Evolutionary conservation across 805 yeast species (phyloP).

Genomic region (Monosporozyma yasuniensis): DNA sequence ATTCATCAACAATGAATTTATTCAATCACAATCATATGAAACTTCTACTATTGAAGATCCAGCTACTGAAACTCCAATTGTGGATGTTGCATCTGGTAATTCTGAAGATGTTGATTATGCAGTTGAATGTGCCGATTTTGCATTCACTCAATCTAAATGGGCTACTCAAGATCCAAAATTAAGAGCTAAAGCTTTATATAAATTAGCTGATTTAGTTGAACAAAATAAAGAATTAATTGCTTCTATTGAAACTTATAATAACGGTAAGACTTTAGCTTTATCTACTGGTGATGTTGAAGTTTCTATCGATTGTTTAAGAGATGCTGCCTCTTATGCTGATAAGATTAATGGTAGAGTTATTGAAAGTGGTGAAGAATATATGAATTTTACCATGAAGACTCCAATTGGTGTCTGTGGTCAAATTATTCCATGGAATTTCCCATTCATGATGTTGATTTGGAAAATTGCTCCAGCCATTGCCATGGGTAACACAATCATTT

Average conservation of each 20-base stretch:
- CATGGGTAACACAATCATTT: slow-evolving; percentile 63
- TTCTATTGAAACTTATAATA: slow-evolving; percentile 62
- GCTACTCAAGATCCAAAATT: slow-evolving; percentile 46
- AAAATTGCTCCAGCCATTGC: slow-evolving; percentile 72
- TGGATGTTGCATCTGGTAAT: slow-evolving; percentile 49
- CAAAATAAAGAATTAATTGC: slow-evolving; percentile 54
- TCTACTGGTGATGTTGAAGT: slow-evolving; percentile 63
- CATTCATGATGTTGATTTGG: slow-evolving; percentile 72
- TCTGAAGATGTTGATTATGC: slow-evolving; percentile 62
- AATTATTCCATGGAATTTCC: slow-evolving; percentile 82
- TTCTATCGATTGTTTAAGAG: slow-evolving; percentile 55
- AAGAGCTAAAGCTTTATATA: slow-evolving; percentile 45
- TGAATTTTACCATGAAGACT: slow-evolving; percentile 59
- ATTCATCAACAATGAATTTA: slow-evolving; percentile 80
- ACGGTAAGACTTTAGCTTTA: slow-evolving; percentile 63
- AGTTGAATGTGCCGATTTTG: slow-evolving; percentile 56
- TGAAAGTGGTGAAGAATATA: slow-evolving; percentile 54
- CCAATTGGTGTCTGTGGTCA: slow-evolving; percentile 80
- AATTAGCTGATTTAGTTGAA: slow-evolving; percentile 63
- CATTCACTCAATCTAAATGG: slow-evolving; percentile 50
- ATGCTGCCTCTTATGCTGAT: slow-evolving; percentile 67
- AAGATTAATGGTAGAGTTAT: slow-evolving; percentile 57
- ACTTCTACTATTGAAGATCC: slow-evolving; percentile 51
- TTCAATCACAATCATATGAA: slow-evolving; percentile 44
- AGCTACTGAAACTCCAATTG: slow-evolving; percentile 53